Evolutionary conservation across 352 stramenopile genomes (phyloP).

Genomic region (Phytophthora brassicae): DNA sequence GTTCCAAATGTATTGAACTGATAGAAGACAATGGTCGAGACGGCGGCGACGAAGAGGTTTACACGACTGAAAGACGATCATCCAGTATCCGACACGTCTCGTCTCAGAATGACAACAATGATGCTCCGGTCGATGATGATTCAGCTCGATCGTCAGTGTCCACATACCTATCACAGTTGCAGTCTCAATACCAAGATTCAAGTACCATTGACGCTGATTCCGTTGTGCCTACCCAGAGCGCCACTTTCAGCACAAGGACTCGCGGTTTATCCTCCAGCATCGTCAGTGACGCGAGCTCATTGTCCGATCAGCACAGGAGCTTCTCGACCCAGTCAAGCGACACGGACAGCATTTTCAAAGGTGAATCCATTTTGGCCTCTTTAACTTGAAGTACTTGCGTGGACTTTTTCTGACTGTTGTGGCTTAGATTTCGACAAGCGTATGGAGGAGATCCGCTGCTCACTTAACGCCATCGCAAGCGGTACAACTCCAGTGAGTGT

Average conservation of each 20-base stretch:
- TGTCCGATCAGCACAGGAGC: background rate
- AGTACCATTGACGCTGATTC: slow-evolving; percentile 1
- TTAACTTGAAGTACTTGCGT: too few species aligned
- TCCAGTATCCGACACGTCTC: background rate
- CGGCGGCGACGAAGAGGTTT: background rate
- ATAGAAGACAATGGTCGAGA: slow-evolving; percentile 6
- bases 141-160: slow-evolving; percentile 16
- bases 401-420: slow-evolving; percentile 2
- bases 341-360: slow-evolving; percentile 30
- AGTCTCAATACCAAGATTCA: slow-evolving; percentile 5
- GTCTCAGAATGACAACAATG: slow-evolving; percentile 6
- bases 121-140: slow-evolving; percentile 4
- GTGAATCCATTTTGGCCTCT: slow-evolving; percentile 15
- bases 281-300: slow-evolving; percentile 4
- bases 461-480: slow-evolving; percentile 53
- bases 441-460: slow-evolving; percentile 74
- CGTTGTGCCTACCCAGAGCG: slow-evolving; percentile 8
- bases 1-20: background rate
- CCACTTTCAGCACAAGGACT: slow-evolving; percentile 1
- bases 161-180: slow-evolving; percentile 11
- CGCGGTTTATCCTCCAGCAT: background rate
- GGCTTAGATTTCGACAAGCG: slow-evolving; percentile 64
- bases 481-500: slow-evolving; percentile 14
- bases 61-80: slow-evolving; percentile 7
- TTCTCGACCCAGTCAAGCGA: background rate